Conservation (phyloP, 148 eudicot genomes). For the Diospyros lotus region DNA sequence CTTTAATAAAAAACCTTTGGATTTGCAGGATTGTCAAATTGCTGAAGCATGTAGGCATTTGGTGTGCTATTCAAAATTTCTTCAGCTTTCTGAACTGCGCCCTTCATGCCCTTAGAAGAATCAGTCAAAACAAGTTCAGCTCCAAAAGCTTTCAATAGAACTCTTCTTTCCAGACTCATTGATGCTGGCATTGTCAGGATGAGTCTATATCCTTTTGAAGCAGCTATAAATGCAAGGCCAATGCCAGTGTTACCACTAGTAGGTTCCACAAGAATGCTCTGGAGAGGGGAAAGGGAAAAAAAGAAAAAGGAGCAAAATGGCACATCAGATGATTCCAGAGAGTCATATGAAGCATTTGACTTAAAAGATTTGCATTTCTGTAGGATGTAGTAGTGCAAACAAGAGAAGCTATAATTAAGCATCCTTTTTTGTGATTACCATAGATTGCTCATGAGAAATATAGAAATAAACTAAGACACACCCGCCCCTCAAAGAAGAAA, state of each 20-base stretch:
- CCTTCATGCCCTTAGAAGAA: conserved; percentile 92
- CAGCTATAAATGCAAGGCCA: conserved; percentile 96
- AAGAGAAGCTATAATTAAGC: neutral
- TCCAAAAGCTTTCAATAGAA: conserved; percentile 94
- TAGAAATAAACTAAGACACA: too few relatives aligned
- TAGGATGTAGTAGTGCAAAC: neutral
- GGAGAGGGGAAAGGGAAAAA: neutral
- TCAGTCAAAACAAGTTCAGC: conserved; percentile 94
- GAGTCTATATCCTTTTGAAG: conserved; percentile 91
- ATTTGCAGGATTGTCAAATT: conserved; percentile 97
- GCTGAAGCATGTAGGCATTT: conserved; percentile 91
- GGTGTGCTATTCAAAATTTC: conserved; percentile 75
- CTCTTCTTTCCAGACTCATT: conserved; percentile 98
- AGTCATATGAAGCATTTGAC: neutral
- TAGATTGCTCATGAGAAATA: neutral
- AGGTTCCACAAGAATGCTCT: conserved; percentile 94
- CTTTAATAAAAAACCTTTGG: conserved; percentile 57
- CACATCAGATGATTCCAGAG: neutral
- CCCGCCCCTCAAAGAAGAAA: too few relatives aligned
- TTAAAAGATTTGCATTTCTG: neutral
- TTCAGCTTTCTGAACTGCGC: conserved; percentile 91
- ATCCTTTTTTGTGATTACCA: neutral
- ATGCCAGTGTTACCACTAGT: conserved; percentile 99
- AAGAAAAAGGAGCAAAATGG: neutral
- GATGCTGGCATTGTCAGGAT: conserved; percentile 96